phyloP scores from a whole-genome alignment of 2,329 filamentous ascomycete species.

The Sporothrix dimorphospora region DNA sequence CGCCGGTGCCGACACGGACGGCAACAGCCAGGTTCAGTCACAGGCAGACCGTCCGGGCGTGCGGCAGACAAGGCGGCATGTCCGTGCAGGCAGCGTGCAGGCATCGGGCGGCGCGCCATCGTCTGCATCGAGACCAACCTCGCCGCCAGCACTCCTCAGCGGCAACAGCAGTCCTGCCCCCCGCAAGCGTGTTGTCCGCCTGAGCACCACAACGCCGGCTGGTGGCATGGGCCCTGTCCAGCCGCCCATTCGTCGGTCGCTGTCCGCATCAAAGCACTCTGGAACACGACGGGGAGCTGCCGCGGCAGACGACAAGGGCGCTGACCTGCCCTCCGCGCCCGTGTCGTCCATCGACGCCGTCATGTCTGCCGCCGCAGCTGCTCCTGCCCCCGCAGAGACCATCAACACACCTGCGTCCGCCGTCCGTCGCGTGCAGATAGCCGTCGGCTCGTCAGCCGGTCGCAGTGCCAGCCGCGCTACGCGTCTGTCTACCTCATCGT shows the following conservation, averaged over 20 bases:
- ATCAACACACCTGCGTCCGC: conserved; percentile 59
- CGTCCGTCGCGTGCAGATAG: conserved; percentile 59
- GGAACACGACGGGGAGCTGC: conserved; percentile 31
- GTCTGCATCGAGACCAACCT: conserved; percentile 44
- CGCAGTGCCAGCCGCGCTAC: conserved; percentile 33
- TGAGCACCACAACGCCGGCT: conserved; percentile 49
- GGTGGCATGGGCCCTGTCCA: conserved; percentile 34
- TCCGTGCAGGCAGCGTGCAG: conserved; percentile 54
- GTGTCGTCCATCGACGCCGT: conserved; percentile 24
- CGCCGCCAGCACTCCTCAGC: conserved; percentile 47
- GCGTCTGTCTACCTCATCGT: conserved; percentile 45
- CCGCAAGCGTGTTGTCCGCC: conserved; percentile 60
- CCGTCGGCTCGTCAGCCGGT: conserved; percentile 55
- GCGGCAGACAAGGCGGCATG: conserved; percentile 45
- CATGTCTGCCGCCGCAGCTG: neutral
- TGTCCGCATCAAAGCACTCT: conserved; percentile 44
- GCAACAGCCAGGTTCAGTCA: conserved; percentile 35
- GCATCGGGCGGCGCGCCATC: conserved; percentile 35
- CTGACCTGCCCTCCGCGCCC: neutral
- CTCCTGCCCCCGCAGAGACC: conserved; percentile 27
- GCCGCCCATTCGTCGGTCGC: conserved; percentile 56
- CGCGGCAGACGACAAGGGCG: conserved; percentile 35
- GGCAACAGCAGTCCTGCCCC: conserved; percentile 55
- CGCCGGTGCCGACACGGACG: conserved; percentile 49
- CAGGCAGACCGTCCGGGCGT: conserved; percentile 30